Percentiles rank a stretch among this genome's conserved stretches.
Conservation (phyloP, 2,329 filamentous ascomycete species). For the Huntiella moniliformis region DNA sequence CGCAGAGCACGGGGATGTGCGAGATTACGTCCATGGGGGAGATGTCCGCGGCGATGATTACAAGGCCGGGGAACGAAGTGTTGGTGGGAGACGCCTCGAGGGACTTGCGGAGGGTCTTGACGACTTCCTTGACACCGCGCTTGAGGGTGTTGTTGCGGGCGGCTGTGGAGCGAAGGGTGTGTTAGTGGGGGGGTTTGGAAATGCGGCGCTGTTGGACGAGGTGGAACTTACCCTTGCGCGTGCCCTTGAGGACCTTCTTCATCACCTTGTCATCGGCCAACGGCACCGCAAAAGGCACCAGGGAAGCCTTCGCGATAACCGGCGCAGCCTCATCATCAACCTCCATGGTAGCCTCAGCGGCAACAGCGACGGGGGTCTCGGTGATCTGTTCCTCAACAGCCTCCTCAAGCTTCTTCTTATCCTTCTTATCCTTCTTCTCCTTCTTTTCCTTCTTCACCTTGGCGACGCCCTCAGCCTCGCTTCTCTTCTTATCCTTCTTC, state of each 20-base stretch:
- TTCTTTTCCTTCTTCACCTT: constrained; percentile 44
- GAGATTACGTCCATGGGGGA: constrained; percentile 97
- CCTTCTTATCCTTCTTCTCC: constrained; percentile 37
- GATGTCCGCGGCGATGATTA: constrained; percentile 92
- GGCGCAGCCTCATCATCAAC: constrained; percentile 16
- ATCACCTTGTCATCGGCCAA: constrained; percentile 60
- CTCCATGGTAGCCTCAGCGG: constrained; percentile 21
- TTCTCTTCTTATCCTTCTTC: constrained; percentile 37
- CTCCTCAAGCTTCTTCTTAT: constrained; percentile 51
- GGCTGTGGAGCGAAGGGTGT: constrained; percentile 32
- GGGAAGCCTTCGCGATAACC: constrained; percentile 30
- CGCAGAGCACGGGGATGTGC: constrained; percentile 91
- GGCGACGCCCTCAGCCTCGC: constrained; percentile 38
- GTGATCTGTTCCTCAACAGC: constrained; percentile 51
- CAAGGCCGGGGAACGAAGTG: constrained; percentile 49
- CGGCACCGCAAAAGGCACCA: constrained; percentile 71
- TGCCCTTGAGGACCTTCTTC: constrained; percentile 41
- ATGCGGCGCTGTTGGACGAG: background rate
- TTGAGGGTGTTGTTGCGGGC: constrained; percentile 91
- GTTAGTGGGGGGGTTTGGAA: constrained; percentile 11
- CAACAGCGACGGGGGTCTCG: constrained; percentile 20
- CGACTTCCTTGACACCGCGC: constrained; percentile 96
- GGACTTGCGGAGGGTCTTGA: constrained; percentile 94
- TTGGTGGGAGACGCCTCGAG: constrained; percentile 47
- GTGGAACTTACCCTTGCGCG: constrained; percentile 32